Conservation (phyloP, 805 yeast genomes). For the Starmerella apis region DNA sequence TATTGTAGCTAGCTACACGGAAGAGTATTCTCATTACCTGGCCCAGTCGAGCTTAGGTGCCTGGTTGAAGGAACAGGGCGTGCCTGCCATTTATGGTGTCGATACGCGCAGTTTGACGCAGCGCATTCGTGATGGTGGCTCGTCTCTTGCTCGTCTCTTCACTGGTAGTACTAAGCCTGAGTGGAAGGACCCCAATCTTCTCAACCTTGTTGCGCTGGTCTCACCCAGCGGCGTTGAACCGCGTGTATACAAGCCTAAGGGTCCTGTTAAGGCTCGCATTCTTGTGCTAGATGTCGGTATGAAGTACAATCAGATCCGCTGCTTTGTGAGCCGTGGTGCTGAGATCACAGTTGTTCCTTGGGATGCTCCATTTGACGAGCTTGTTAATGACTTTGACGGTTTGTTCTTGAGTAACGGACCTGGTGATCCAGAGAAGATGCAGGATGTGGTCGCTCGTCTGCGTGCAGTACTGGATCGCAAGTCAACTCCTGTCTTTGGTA, state of each 20-base stretch:
- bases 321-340: conserved; percentile 92
- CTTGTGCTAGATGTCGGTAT: conserved; percentile 94
- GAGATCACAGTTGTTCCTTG: conserved; percentile 93
- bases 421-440: conserved; percentile 92
- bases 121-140: conserved; percentile 82
- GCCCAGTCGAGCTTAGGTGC: conserved; percentile 86
- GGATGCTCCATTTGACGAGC: conserved; percentile 74
- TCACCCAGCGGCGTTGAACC: conserved; percentile 41
- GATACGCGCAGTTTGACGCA: conserved; percentile 94
- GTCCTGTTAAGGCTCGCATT: conserved; percentile 48
- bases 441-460: conserved; percentile 63
- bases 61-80: conserved; percentile 84
- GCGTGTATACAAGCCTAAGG: conserved; percentile 57
- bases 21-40: conserved; percentile 84
- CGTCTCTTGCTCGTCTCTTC: conserved; percentile 76
- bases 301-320: conserved; percentile 95
- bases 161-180: conserved; percentile 60
- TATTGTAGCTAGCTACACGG: conserved; percentile 93
- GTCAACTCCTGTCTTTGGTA: conserved; percentile 81
- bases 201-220: conserved; percentile 86
- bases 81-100: conserved; percentile 96
- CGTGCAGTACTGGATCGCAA: conserved; percentile 55
- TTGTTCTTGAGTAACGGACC: conserved; percentile 93
- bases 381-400: conserved; percentile 71
- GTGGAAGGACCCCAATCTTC: conserved; percentile 86